phyloP scores from a whole-genome alignment of 495 filamentous ascomycete species.

The Talaromyces nanjingensis region DNA sequence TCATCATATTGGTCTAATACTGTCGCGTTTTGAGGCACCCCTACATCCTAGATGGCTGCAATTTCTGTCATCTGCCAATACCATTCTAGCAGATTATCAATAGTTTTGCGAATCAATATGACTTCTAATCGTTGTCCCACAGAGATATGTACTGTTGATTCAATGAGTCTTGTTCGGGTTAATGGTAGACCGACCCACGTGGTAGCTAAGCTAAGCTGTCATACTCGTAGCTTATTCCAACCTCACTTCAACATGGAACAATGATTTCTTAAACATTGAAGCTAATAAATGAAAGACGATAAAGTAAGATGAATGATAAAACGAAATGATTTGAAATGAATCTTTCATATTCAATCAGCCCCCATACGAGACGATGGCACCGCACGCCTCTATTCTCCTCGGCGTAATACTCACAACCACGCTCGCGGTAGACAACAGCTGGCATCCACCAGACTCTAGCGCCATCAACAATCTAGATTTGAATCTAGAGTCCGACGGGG shows the following conservation, averaged over 20 bases:
- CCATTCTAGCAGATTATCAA: background rate
- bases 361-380: background rate
- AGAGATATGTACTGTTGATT: too few relatives aligned
- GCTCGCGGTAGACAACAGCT: constrained; percentile 36
- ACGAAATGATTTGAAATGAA: background rate
- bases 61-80: background rate
- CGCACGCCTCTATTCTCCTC: background rate
- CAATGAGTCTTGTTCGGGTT: background rate
- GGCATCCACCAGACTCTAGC: constrained; percentile 51
- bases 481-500: constrained; percentile 43
- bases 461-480: constrained; percentile 48
- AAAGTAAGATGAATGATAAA: background rate
- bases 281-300: background rate
- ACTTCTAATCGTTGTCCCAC: too few relatives aligned
- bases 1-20: background rate
- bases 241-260: background rate
- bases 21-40: background rate
- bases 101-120: background rate
- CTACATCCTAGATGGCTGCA: background rate
- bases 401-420: background rate
- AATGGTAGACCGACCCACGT: background rate
- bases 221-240: background rate
- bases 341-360: background rate
- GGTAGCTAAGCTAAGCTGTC: background rate
- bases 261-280: background rate